These are phyloP conservation scores for Rosa multiflora DNA, from an alignment of 306 rosid species.

Conservation along the genomic window DNA sequence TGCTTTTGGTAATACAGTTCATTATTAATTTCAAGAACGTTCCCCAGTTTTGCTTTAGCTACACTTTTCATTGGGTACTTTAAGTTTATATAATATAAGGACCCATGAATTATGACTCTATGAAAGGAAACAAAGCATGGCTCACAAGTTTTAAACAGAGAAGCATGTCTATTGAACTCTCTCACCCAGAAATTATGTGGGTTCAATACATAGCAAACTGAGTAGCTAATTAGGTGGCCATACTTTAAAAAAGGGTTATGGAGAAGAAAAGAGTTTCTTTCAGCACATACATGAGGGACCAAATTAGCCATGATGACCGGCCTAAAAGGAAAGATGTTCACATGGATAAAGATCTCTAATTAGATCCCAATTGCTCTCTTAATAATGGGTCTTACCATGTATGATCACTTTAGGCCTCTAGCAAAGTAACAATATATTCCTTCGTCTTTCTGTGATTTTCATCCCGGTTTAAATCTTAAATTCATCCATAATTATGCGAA, in stretches of 20 bases:
- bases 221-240: neutral
- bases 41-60: neutral
- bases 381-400: conserved; percentile 5
- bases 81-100: neutral
- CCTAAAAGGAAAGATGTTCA: conserved; percentile 9
- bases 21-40: neutral
- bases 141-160: neutral
- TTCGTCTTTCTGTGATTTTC: neutral
- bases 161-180: neutral
- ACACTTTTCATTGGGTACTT: neutral
- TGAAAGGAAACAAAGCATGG: neutral
- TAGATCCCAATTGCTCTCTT: neutral
- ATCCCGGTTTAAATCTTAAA: too few species aligned
- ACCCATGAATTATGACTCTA: neutral
- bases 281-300: conserved; percentile 19
- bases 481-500: neutral
- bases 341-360: conserved; percentile 10
- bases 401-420: conserved; percentile 2
- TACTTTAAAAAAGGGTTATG: neutral
- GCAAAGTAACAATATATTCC: neutral
- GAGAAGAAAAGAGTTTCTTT: neutral
- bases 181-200: neutral
- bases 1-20: neutral
- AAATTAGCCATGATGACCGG: conserved; percentile 17
- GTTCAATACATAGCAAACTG: neutral